These are phyloP conservation scores for Colletotrichum horii DNA, from an alignment of 2,329 filamentous ascomycete genomes.

Conservation along the genomic window DNA sequence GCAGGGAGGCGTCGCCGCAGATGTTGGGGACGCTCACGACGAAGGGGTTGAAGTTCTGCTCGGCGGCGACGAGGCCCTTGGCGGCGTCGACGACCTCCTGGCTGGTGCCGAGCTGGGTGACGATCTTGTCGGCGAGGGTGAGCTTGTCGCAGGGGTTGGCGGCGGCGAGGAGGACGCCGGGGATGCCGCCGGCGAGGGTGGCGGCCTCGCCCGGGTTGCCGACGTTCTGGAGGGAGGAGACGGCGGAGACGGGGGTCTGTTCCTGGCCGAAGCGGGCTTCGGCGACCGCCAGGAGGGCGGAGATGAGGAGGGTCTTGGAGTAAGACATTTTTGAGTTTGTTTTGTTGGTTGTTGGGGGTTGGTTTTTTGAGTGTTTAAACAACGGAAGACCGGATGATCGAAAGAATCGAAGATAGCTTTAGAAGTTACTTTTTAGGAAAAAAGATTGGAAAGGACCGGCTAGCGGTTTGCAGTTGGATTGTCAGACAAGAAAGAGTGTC, in stretches of 20 bases:
- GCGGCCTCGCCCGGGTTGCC: slow-evolving; percentile 65
- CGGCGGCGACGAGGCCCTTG: slow-evolving; percentile 66
- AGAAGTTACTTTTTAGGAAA: neutral
- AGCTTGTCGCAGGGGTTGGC: slow-evolving; percentile 73
- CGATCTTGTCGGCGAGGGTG: slow-evolving; percentile 67
- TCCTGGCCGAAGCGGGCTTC: slow-evolving; percentile 69
- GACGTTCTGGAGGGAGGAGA: slow-evolving; percentile 57
- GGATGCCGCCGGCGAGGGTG: slow-evolving; percentile 67
- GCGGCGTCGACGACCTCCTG: slow-evolving; percentile 66
- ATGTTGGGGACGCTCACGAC: slow-evolving; percentile 63
- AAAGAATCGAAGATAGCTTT: slow-evolving; percentile 8
- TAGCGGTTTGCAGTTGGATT: slow-evolving; percentile 24
- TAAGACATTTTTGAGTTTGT: slow-evolving; percentile 41
- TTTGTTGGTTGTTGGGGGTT: neutral
- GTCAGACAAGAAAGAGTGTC: slow-evolving; percentile 26
- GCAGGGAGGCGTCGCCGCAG: slow-evolving; percentile 67
- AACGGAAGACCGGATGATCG: neutral
- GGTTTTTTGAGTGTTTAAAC: neutral
- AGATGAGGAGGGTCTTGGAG: slow-evolving; percentile 43
- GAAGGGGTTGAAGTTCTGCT: slow-evolving; percentile 78
- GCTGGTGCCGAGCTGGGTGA: slow-evolving; percentile 64
- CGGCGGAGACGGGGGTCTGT: slow-evolving; percentile 59
- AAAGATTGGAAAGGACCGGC: slow-evolving; percentile 23
- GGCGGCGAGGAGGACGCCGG: slow-evolving; percentile 66
- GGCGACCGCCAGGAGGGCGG: slow-evolving; percentile 46